Conservation (phyloP, 371 early-diverging fungal species). For the Fennellomyces sp. region DNA sequence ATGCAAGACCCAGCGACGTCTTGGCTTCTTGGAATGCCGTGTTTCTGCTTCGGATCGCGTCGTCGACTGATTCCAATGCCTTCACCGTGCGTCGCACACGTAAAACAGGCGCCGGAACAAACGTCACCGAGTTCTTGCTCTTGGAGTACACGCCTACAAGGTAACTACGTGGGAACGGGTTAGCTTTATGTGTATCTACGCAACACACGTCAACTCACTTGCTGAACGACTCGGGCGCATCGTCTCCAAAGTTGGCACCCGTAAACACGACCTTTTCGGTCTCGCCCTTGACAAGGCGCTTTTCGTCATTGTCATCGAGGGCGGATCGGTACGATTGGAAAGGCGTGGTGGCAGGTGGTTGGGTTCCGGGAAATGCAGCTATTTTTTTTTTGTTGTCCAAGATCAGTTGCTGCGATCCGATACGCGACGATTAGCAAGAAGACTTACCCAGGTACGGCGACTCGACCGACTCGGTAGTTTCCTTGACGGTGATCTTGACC, state of each 20-base stretch:
- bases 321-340: slow-evolving; percentile 32
- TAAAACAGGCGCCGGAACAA: slow-evolving; percentile 70
- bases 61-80: slow-evolving; percentile 40
- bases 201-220: slow-evolving; percentile 36
- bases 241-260: slow-evolving; percentile 68
- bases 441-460: slow-evolving; percentile 44
- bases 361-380: slow-evolving; percentile 50
- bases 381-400: background rate
- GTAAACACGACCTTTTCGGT: slow-evolving; percentile 77
- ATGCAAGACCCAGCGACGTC: slow-evolving; percentile 84
- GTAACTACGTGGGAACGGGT: slow-evolving; percentile 49
- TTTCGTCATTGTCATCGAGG: slow-evolving; percentile 17
- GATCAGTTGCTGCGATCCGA: background rate
- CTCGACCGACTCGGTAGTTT: slow-evolving; percentile 15
- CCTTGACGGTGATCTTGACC: slow-evolving; percentile 16
- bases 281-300: slow-evolving; percentile 63
- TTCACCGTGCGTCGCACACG: slow-evolving; percentile 71
- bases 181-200: background rate
- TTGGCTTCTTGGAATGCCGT: slow-evolving; percentile 49
- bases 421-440: background rate
- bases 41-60: slow-evolving; percentile 20
- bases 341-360: slow-evolving; percentile 31
- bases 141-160: slow-evolving; percentile 79
- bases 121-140: slow-evolving; percentile 59
- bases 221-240: slow-evolving; percentile 51